phyloP scores from a whole-genome alignment of 2,329 filamentous ascomycete genomes.

The Aspergillus novofumigatus region DNA sequence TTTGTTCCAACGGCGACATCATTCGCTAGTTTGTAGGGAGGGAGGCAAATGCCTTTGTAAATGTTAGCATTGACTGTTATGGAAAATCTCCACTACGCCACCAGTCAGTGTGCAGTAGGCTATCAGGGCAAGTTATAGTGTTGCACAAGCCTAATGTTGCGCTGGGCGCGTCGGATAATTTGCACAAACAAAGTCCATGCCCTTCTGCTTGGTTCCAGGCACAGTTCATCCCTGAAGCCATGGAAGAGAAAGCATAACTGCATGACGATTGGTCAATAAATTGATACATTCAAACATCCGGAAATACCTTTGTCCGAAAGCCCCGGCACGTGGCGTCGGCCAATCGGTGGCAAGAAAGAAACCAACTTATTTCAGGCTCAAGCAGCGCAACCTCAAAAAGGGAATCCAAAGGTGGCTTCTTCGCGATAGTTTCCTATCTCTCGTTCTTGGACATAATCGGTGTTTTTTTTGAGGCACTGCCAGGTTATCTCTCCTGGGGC shows the following conservation, averaged over 20 bases:
- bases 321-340: constrained; percentile 15
- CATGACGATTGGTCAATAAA: neutral
- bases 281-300: neutral
- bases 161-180: no score
- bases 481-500: constrained; percentile 1
- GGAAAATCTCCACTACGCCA: neutral
- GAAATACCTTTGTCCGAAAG: neutral
- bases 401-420: constrained; percentile 29
- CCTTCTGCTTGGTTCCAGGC: neutral
- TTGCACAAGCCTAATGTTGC: neutral
- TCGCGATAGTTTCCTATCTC: constrained; percentile 6
- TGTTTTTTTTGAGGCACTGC: neutral
- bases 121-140: neutral
- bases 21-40: neutral
- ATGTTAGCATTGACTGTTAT: neutral
- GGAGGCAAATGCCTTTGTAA: neutral
- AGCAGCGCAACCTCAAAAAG: constrained; percentile 19
- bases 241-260: neutral
- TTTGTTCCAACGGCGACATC: neutral
- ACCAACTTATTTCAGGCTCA: neutral
- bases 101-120: neutral
- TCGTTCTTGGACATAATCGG: neutral
- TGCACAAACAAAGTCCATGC: neutral
- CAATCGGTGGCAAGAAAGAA: constrained; percentile 12
- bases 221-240: neutral